Percentiles rank a stretch among this genome's conserved stretches.
Conservation (phyloP, 2,329 filamentous ascomycete species). For the Ophiocordyceps camponoti-rufipedis region DNA sequence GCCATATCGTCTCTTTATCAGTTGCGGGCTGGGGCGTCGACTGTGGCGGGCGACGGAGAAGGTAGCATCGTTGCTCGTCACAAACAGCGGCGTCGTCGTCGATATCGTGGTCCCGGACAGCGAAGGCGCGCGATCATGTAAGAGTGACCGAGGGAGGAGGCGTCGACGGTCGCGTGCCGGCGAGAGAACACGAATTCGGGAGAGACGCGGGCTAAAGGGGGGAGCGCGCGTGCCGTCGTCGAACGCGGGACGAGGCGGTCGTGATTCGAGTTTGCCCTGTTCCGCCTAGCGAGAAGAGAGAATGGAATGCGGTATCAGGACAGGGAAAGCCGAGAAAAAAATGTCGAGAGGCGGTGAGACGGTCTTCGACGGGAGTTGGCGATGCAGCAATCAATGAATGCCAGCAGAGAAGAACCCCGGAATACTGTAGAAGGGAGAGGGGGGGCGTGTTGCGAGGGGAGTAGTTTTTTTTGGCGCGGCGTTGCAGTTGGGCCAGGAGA, state of each 20-base stretch:
- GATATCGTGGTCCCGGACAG: neutral
- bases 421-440: neutral
- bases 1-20: conserved; percentile 35
- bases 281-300: neutral
- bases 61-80: conserved; percentile 1
- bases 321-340: no score
- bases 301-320: neutral
- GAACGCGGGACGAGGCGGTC: neutral
- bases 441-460: neutral
- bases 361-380: neutral
- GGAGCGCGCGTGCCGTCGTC: neutral
- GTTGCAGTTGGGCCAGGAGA: neutral
- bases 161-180: neutral
- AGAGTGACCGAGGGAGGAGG: neutral
- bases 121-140: neutral
- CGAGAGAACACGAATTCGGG: neutral
- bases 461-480: neutral
- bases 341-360: neutral
- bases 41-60: neutral
- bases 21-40: neutral
- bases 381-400: neutral
- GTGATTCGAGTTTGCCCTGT: neutral
- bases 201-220: neutral
- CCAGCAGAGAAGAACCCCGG: neutral
- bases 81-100: neutral